Conservation (phyloP, 2,329 filamentous ascomycete species). For the Cadophora gregata region DNA sequence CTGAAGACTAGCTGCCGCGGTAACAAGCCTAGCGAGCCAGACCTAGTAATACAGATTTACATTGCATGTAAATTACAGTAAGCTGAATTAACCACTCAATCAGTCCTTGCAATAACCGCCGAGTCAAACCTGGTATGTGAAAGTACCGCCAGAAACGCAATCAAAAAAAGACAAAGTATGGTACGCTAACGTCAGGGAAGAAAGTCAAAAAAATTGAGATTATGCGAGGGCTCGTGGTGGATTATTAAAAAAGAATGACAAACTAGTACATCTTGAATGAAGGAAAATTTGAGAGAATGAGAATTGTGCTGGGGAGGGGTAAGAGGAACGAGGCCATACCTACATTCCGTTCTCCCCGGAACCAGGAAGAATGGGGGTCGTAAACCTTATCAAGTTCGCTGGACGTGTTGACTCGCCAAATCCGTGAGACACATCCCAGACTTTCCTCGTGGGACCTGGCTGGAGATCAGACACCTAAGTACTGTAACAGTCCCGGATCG, state of each 20-base stretch:
- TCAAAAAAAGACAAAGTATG: neutral
- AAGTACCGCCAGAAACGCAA: conserved; percentile 6
- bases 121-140: neutral
- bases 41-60: no score
- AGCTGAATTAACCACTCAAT: neutral
- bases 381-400: conserved; percentile 1
- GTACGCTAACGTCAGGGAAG: neutral
- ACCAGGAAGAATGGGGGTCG: conserved; percentile 3
- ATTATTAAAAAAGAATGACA: neutral
- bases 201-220: neutral
- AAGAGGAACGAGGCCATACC: neutral
- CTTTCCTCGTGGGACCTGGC: neutral
- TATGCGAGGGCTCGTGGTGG: neutral
- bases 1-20: conserved; percentile 2
- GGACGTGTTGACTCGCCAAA: neutral
- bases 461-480: conserved; percentile 6
- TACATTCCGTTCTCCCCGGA: neutral
- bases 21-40: neutral
- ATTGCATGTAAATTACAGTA: neutral
- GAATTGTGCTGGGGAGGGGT: neutral
- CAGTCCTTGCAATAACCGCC: neutral
- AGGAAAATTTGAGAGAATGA: neutral
- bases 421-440: conserved; percentile 2
- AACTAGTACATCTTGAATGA: neutral
- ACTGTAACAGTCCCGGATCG: conserved; percentile 6